phyloP scores from a whole-genome alignment of 306 rosid species.

The Cicer judaicum region DNA sequence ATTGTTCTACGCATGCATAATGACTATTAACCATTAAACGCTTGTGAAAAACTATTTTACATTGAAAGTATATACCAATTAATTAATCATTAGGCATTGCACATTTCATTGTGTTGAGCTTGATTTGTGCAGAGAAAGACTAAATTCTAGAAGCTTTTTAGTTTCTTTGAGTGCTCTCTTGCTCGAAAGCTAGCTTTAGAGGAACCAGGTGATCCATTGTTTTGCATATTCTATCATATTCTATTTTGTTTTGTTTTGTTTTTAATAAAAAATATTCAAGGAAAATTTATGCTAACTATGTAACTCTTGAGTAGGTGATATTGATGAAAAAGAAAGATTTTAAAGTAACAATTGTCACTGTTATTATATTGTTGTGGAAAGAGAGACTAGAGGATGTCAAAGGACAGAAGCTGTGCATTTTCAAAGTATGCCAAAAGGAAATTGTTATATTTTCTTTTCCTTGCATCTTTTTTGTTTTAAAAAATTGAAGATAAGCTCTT shows the following conservation, averaged over 20 bases:
- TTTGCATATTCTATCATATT: not conserved
- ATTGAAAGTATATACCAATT: too few species aligned
- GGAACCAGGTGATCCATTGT: slow-evolving; percentile 58
- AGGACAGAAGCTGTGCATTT: slow-evolving; percentile 45
- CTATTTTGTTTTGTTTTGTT: not conserved
- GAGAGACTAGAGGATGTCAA: slow-evolving; percentile 49
- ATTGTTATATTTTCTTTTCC: not conserved
- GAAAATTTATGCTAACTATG: slow-evolving; percentile 26
- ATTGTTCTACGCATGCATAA: too few species aligned
- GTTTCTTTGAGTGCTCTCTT: slow-evolving; percentile 50
- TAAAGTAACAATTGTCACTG: slow-evolving; percentile 28
- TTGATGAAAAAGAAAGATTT: slow-evolving; percentile 17
- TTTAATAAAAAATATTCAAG: not conserved
- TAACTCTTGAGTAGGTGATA: slow-evolving; percentile 44
- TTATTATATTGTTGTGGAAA: slow-evolving; percentile 45
- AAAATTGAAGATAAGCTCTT: too few species aligned
- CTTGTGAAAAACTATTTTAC: too few species aligned
- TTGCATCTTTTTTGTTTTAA: not conserved
- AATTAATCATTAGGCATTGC: not conserved
- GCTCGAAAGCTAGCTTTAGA: slow-evolving; percentile 57
- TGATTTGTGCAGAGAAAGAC: slow-evolving; percentile 59
- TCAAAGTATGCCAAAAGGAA: slow-evolving; percentile 47
- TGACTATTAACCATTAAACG: too few species aligned
- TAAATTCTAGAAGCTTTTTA: slow-evolving; percentile 55
- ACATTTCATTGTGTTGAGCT: slow-evolving; percentile 30